These are phyloP conservation scores for Debaryomyces fabryi DNA, from an alignment of 1,139 yeast species.

Conservation along the genomic window DNA sequence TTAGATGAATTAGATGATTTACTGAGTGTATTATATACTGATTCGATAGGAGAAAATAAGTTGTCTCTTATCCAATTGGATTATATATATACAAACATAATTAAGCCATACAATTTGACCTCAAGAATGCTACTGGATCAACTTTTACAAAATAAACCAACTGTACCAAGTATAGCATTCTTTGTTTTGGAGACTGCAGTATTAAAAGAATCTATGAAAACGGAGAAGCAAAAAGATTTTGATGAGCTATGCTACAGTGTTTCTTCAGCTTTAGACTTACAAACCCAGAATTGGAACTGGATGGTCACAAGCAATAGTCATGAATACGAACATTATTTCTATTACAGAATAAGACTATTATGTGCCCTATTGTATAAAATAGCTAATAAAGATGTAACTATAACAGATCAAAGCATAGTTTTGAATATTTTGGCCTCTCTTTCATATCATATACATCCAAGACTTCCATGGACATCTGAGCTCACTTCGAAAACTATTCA, in stretches of 20 bases:
- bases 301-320: neutral
- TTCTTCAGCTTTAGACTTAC: constrained; percentile 9
- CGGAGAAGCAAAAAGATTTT: neutral
- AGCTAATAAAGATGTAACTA: neutral
- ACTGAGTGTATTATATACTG: neutral
- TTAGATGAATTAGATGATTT: neutral
- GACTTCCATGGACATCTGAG: constrained; percentile 32
- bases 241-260: neutral
- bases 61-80: neutral
- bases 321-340: constrained; percentile 4
- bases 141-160: neutral
- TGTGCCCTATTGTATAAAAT: constrained; percentile 2
- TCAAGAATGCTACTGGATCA: neutral
- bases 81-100: neutral
- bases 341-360: constrained; percentile 3
- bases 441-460: constrained; percentile 30
- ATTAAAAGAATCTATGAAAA: neutral
- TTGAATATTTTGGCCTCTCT: constrained; percentile 3
- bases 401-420: neutral
- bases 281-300: constrained; percentile 14
- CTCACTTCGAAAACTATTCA: constrained; percentile 19
- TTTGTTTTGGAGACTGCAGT: constrained; percentile 12
- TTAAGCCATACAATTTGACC: constrained; percentile 2
- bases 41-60: neutral
- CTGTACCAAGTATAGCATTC: neutral